Base-by-base conservation (phyloP, 345 rosid species). In the Corchorus olitorius region DNA sequence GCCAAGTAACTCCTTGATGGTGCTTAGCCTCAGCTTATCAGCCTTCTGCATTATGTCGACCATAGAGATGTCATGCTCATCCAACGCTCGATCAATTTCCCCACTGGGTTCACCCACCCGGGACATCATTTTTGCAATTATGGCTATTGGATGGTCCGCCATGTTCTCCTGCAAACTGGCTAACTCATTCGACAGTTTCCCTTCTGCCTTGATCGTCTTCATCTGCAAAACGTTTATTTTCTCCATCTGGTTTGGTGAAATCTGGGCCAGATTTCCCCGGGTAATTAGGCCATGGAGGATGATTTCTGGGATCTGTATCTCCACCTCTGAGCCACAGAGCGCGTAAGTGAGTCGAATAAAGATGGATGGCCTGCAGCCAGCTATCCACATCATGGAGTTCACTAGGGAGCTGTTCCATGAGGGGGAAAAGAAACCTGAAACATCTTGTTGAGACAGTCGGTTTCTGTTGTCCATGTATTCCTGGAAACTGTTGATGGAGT, bases 11-110 rank as follows among this genome's bases (percentile, higher is more conserved):
- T 69, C 60, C 45, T 69, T 50, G 0, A 69, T 20, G 15, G 46
- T 69, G 45, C 45, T 69, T 69, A 50, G 59, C 73, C 73, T 69
- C 59, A 69, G 73, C 15, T 69, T 50, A 54, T 69, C 73, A 34
- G 73, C 73, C 15, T 50, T 45, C 27, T 33, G 59, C 46, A 69
- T 43, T 10, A 69, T 69, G 17, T 50, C 34, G 45, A 9, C 43
- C 73, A 69, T 50, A 4, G 59, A 50, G 1, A 7, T 34, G 45
- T 69, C 27, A 3, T 33, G 73, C 11, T 69, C 59, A 33, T 69
- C 73, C 59, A 69, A 22, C 2, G 60, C 43, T 27, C 59, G 45
- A 33, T 69, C 60, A 34, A 50, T 45, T 33, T 69, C 46, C 27
- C 8, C 45, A 52, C 45, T 69, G 2, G 73, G 4, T 69, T 69